A percentile compares a stretch with the other conserved stretches of the same genome.
Conservation (phyloP, 768 basidiomycete species). For the Dioszegia crocea region DNA sequence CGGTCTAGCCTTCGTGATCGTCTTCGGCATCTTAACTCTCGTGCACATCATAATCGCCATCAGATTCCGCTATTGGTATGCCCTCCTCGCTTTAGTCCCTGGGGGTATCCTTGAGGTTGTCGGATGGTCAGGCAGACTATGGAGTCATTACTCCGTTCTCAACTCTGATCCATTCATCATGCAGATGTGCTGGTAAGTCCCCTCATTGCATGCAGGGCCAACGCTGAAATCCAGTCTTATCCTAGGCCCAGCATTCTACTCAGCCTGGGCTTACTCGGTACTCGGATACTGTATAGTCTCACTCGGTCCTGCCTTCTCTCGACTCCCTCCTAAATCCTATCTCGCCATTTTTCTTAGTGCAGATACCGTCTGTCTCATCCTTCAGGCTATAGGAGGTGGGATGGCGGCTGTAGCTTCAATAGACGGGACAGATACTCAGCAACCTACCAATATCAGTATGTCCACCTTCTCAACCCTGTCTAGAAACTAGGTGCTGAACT, state of each 20-base stretch:
- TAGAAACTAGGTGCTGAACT: not conserved
- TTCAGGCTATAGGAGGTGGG: conserved; percentile 46
- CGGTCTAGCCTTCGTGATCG: conserved; percentile 38
- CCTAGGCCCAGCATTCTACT: conserved; percentile 49
- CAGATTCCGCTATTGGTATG: conserved; percentile 35
- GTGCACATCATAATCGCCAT: conserved; percentile 31
- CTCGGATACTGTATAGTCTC: conserved; percentile 44
- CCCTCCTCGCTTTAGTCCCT: conserved; percentile 25
- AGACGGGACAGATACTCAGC: conserved; percentile 18
- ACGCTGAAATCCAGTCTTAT: conserved; percentile 32
- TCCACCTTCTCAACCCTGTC: not conserved
- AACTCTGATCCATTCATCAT: conserved; percentile 34
- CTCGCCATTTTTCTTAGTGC: conserved; percentile 36
- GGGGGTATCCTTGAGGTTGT: conserved; percentile 34
- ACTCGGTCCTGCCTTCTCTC: conserved; percentile 37
- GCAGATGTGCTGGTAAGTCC: conserved; percentile 29
- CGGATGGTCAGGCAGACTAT: conserved; percentile 44
- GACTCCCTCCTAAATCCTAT: conserved; percentile 29
- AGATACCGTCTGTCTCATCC: conserved; percentile 41
- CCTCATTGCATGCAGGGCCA: not conserved
- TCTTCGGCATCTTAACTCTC: conserved; percentile 32
- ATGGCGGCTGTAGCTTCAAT: conserved; percentile 34
- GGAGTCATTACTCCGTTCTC: conserved; percentile 26
- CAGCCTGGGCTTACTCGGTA: conserved; percentile 41
- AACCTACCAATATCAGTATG: conserved; percentile 42